These are phyloP conservation scores for Apiotrichum porosum DNA, from an alignment of 1,284 basidiomycete genomes.

Conservation along the genomic window DNA sequence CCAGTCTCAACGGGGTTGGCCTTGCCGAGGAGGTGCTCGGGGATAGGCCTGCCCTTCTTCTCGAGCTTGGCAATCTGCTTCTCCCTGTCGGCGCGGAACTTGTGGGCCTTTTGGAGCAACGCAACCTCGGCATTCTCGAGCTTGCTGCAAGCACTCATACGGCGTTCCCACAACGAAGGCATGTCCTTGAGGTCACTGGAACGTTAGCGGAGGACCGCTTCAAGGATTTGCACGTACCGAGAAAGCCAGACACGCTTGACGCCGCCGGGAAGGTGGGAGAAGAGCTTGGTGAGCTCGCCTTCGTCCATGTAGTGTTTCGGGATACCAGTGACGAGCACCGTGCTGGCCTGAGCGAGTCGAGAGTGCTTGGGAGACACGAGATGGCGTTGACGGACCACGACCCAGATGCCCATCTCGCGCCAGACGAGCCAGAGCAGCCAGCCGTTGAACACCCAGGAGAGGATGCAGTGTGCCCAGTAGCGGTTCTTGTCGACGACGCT, in stretches of 20 bases:
- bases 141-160: slow-evolving; percentile 57
- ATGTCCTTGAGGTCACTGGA: slow-evolving; percentile 57
- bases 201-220: slow-evolving; percentile 44
- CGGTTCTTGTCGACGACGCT: slow-evolving; percentile 46
- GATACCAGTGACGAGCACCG: slow-evolving; percentile 70
- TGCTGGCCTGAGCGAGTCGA: slow-evolving; percentile 63
- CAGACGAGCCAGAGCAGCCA: slow-evolving; percentile 68
- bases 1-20: slow-evolving; percentile 29
- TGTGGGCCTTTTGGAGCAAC: slow-evolving; percentile 55
- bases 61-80: slow-evolving; percentile 30
- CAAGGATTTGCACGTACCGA: too few relatives aligned
- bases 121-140: slow-evolving; percentile 62
- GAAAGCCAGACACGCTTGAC: slow-evolving; percentile 73
- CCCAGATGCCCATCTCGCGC: slow-evolving; percentile 61
- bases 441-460: slow-evolving; percentile 51
- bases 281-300: slow-evolving; percentile 59
- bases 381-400: slow-evolving; percentile 64
- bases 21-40: slow-evolving; percentile 25
- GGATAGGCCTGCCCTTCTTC: slow-evolving; percentile 37
- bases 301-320: slow-evolving; percentile 61
- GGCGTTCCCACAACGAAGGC: slow-evolving; percentile 59
- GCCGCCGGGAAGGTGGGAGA: slow-evolving; percentile 68
- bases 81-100: slow-evolving; percentile 31
- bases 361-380: slow-evolving; percentile 62
- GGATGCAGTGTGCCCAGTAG: slow-evolving; percentile 51